These are phyloP conservation scores for Fusarium albidum DNA, from an alignment of 2,329 filamentous ascomycete species.

Conservation along the genomic window DNA sequence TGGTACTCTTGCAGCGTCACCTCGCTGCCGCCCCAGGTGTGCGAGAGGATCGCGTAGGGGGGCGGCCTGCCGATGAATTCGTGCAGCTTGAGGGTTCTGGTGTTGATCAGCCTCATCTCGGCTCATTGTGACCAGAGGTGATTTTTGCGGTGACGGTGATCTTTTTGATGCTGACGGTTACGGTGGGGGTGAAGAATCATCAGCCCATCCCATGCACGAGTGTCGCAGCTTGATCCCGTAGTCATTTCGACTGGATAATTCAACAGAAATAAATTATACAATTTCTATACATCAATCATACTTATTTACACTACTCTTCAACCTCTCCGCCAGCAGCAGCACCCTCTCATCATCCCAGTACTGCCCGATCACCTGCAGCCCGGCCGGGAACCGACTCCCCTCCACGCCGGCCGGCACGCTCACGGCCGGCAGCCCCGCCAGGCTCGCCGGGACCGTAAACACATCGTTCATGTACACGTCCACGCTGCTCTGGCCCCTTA, in stretches of 20 bases:
- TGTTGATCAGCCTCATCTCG: conserved; percentile 7
- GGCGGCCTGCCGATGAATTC: conserved; percentile 2
- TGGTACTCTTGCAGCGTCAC: conserved; percentile 8
- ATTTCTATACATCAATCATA: conserved; percentile 15
- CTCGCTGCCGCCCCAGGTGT: conserved; percentile 13
- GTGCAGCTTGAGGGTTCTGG: not conserved
- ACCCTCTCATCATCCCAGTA: conserved; percentile 77
- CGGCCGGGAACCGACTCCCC: conserved; percentile 50
- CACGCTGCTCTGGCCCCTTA: conserved; percentile 65
- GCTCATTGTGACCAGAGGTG: too few species aligned
- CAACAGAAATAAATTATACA: not conserved
- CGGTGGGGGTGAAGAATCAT: too few species aligned
- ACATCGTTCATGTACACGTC: conserved; percentile 92
- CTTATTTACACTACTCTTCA: conserved; percentile 37
- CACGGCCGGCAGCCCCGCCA: conserved; percentile 89
- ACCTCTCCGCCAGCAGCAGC: conserved; percentile 62
- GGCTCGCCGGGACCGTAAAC: conserved; percentile 92
- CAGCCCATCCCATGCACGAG: too few species aligned
- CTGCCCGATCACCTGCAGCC: conserved; percentile 82
- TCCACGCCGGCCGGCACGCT: conserved; percentile 70
- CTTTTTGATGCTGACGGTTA: too few species aligned
- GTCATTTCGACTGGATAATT: too few species aligned
- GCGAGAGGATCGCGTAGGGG: conserved; percentile 15
- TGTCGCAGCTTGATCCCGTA: too few species aligned
- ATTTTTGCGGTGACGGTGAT: too few species aligned